Base-by-base conservation (phyloP, 163 green algal genomes). In the Scenedesmus sp. region DNA sequence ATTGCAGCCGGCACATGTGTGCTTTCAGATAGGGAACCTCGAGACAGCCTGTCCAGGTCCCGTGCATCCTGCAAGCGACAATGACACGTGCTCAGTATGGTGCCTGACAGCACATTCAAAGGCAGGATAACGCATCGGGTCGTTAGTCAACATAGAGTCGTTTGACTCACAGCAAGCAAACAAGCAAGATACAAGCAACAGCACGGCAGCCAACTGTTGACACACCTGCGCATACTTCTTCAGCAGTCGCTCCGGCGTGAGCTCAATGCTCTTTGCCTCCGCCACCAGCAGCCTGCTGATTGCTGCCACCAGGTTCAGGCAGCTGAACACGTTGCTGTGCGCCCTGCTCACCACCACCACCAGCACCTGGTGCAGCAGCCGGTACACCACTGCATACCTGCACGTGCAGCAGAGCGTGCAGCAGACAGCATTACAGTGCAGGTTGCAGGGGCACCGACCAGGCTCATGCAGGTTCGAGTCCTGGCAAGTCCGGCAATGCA, bases 221-320 rank as follows among this genome's bases (percentile, higher is more conserved):
- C 86, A 12, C 37, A 92, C 89, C 89, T 90, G 89, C 18, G 89
- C 89, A 87, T 90, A 92, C 37, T 73, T 86, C 83, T 90, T 89
- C 7, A 87, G 53, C 40, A 92, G 13, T 1, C 83, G 53, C 35
- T 89, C 82, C 12, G 72, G 40, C 30, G 89, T 87, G 0, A 92
- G 33, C 46, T 92, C 89, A 1, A 92, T 46, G 72, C 61, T 90
- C 51, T 92, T 92, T 6, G 44, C 70, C 72, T 92, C 89, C 7
- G 83, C 83, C 43, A 89, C 83, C 37, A 92, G 89, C 72, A 92
- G 70, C 35, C 89, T 44, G 42, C 61, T 87, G 70, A 92, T 73
- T 16, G 70, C 83, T 37, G 51, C 37, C 43, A 53, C 83, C 4
- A 92, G 89, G 51, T 89, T 90, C 37, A 92, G 73, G 51, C 44